phyloP scores from a whole-genome alignment of 331 rosid species.

The Prunus yedoensis region DNA sequence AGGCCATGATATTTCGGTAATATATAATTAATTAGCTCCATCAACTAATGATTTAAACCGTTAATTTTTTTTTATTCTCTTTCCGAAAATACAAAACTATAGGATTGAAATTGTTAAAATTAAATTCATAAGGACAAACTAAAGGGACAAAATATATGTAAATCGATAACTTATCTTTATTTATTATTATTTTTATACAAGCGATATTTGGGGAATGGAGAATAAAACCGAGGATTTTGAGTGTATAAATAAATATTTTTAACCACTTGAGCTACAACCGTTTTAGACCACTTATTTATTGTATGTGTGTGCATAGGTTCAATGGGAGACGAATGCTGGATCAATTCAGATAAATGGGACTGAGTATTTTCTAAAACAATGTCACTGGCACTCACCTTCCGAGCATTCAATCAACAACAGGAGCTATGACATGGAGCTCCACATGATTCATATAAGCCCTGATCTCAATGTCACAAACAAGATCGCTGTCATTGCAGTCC shows the following conservation, averaged over 20 bases:
- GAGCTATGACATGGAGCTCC: constrained; percentile 36
- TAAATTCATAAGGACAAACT: no score
- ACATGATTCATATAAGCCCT: constrained; percentile 27
- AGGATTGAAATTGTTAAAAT: no score
- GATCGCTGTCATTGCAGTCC: constrained; percentile 28
- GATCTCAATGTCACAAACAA: constrained; percentile 12
- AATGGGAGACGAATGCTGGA: constrained; percentile 36
- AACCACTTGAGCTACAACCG: no score
- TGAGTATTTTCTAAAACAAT: constrained; percentile 23
- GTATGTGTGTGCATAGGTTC: neutral
- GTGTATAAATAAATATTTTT: no score
- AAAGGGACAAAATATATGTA: no score
- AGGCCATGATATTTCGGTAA: constrained; percentile 30
- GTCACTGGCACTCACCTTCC: constrained; percentile 46
- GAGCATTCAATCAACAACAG: constrained; percentile 42
- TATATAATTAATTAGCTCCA: neutral
- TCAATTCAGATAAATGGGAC: constrained; percentile 29
- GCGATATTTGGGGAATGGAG: no score
- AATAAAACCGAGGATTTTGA: no score
- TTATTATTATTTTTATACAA: no score
- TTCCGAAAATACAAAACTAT: no score
- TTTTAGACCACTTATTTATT: neutral
- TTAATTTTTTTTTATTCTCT: neutral
- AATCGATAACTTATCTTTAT: no score
- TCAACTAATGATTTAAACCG: neutral